Conservation (phyloP, 2,329 filamentous ascomycete genomes). For the Capronia coronata region DNA sequence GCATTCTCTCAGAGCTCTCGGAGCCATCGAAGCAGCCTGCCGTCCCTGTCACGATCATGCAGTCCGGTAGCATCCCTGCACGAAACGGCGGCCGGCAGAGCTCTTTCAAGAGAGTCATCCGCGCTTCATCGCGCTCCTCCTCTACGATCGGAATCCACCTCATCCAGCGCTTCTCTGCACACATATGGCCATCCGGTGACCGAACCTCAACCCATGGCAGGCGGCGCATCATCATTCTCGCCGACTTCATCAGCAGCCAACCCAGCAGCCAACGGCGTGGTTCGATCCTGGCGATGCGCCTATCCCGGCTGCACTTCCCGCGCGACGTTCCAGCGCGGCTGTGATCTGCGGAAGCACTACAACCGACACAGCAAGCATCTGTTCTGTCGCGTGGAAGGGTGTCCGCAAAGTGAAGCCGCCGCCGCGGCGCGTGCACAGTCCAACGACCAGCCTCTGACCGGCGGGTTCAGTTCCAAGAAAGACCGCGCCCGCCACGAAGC, state of each 20-base stretch:
- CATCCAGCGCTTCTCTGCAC: slow-evolving; percentile 26
- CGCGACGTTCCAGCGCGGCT: slow-evolving; percentile 53
- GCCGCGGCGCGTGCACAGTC: slow-evolving; percentile 18
- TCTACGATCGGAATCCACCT: slow-evolving; percentile 22
- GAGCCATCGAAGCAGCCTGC: slow-evolving; percentile 20
- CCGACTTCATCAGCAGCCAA: slow-evolving; percentile 5
- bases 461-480: slow-evolving; percentile 58
- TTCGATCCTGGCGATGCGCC: slow-evolving; percentile 50
- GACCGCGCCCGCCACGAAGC: slow-evolving; percentile 57
- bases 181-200: slow-evolving; percentile 28
- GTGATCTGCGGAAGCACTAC: slow-evolving; percentile 58
- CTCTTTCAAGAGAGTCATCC: slow-evolving; percentile 4
- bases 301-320: slow-evolving; percentile 55
- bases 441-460: slow-evolving; percentile 38
- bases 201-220: slow-evolving; percentile 9
- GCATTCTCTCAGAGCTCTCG: slow-evolving; percentile 21
- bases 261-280: neutral
- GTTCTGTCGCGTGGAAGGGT: slow-evolving; percentile 54
- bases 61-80: slow-evolving; percentile 14
- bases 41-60: slow-evolving; percentile 26
- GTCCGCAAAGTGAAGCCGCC: slow-evolving; percentile 42
- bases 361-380: slow-evolving; percentile 57
- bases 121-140: slow-evolving; percentile 13
- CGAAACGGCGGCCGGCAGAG: neutral
- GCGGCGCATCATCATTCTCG: neutral